Percentiles rank a stretch among this genome's conserved stretches.
These are phyloP conservation scores for Sesbania bispinosa DNA, from an alignment of 306 rosid species.

Conservation along the genomic window DNA sequence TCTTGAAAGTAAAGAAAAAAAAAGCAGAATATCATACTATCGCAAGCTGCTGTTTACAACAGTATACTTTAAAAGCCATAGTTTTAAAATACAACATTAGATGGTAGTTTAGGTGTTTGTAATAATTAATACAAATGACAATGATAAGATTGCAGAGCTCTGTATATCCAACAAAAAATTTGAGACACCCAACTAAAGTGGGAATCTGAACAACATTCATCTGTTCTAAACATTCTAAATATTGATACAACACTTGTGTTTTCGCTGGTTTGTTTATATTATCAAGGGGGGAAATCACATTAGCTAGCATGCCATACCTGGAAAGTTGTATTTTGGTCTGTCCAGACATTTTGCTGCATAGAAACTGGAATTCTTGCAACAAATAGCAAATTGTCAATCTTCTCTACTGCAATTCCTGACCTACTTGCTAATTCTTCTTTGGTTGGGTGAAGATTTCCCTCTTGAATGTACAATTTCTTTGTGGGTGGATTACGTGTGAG, in stretches of 20 bases:
- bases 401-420: conserved; percentile 65
- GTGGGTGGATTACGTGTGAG: no score
- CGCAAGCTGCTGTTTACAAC: neutral
- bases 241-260: neutral
- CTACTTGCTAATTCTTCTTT: conserved; percentile 74
- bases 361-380: conserved; percentile 76
- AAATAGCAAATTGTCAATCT: conserved; percentile 53
- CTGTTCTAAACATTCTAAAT: neutral
- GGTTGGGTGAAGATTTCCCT: conserved; percentile 67
- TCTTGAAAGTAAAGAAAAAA: neutral
- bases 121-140: neutral
- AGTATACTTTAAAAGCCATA: neutral
- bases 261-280: neutral
- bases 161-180: no score
- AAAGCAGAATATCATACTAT: neutral
- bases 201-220: neutral
- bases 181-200: neutral
- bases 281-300: conserved; percentile 12
- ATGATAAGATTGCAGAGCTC: neutral
- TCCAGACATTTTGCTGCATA: conserved; percentile 81
- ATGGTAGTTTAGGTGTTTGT: neutral
- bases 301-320: conserved; percentile 55
- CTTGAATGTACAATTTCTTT: conserved; percentile 63
- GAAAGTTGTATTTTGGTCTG: conserved; percentile 77
- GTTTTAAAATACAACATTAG: neutral